Conservation (phyloP, 1,284 basidiomycete species). For the Apiotrichum gracile region DNA sequence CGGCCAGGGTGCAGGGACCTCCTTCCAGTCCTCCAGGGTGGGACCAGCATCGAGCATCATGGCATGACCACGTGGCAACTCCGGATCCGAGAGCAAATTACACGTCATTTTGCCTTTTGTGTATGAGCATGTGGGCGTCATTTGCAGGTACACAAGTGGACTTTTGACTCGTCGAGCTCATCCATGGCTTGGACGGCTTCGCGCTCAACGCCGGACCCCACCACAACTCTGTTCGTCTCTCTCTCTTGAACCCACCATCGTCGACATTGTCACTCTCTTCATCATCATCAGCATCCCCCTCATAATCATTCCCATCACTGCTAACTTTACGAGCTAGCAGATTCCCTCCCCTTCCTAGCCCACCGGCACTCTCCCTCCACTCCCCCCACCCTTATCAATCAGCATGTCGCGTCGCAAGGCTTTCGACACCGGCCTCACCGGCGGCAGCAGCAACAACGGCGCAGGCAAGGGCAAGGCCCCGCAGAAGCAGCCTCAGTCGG, state of each 20-base stretch:
- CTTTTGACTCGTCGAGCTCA: too few relatives aligned
- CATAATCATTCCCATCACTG: neutral
- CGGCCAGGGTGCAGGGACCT: too few relatives aligned
- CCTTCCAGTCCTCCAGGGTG: too few relatives aligned
- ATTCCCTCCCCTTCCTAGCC: neutral
- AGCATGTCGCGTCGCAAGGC: constrained; percentile 34
- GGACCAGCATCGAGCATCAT: too few relatives aligned
- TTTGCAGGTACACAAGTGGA: too few relatives aligned
- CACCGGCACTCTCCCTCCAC: neutral
- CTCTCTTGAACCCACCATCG: too few relatives aligned
- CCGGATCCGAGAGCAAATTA: neutral
- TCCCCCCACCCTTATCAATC: neutral
- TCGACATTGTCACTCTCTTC: neutral
- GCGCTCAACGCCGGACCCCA: too few relatives aligned
- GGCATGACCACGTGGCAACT: too few relatives aligned
- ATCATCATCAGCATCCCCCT: neutral
- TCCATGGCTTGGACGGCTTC: too few relatives aligned
- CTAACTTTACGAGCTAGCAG: too few relatives aligned
- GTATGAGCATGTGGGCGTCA: too few relatives aligned
- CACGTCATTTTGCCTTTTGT: neutral
- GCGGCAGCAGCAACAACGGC: constrained; percentile 6
- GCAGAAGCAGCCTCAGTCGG: neutral
- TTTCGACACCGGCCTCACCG: constrained; percentile 28
- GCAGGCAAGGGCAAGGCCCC: constrained; percentile 9
- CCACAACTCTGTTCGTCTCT: too few relatives aligned